Evolutionary conservation across 352 stramenopile genomes (phyloP), one percentile per base, ranked within the genome.

Genomic region (Phytophthora fragariaefolia): DNA sequence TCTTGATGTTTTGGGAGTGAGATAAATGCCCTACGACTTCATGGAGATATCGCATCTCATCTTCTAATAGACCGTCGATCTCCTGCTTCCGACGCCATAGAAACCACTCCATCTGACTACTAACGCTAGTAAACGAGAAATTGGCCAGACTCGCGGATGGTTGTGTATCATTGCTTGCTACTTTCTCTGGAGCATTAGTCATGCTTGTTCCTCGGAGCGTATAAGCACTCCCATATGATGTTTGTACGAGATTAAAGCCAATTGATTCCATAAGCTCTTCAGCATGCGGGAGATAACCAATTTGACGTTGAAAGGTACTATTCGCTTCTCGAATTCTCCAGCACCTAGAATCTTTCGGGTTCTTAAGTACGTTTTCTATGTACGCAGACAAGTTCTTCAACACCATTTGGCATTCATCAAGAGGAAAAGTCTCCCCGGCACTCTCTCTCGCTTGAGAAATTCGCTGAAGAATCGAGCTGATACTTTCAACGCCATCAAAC

Each of bases 81-180:
- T 93, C 85, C 56, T 91, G 79, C 49, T 89, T 89, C 17, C 80
- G 79, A 45, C 85, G 69, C 81, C 83, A 93, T 6, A 93, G 51
- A 58, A 93, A 93, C 85, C 82, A 93, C 65, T 93, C 85, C 71
- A 78, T 90, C 18, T 89, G 82, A 10, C 79, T 71, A 15, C 69
- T 87, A 2, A 93, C 60, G 27, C 70, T 85, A 12, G 80, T 84
- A 46, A 92, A 92, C 0, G 70, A 48, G 55, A 90, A 92, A 49
- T 83, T 85, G 0, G 83, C 75, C 17, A 92, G 69, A 58, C 73
- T 87, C 0, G 77, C 80, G 0, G 63, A 36, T 27, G 45, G 2
- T 13, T 50, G 28, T 7, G 18, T n/a, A 2, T 47, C 50, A 8
- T 65, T n/a, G 1, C 20, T 20, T 1, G 36, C 4, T 20, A 40